Conservation (phyloP, 1,284 basidiomycete species). For the Polyporus tsugae region DNA sequence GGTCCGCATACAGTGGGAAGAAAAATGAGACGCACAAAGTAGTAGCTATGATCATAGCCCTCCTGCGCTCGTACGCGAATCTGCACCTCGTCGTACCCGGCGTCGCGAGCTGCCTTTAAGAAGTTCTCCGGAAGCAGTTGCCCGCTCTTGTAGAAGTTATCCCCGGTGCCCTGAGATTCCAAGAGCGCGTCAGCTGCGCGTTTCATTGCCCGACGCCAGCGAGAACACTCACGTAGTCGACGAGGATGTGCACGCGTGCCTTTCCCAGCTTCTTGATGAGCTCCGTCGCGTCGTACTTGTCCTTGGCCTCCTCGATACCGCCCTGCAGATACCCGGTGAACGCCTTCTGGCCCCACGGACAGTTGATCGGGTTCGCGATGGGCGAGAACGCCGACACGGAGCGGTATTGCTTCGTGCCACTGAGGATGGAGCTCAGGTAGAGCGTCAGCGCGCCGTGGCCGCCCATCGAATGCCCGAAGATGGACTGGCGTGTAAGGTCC, state of each 20-base stretch:
- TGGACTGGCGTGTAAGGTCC: slow-evolving; percentile 78
- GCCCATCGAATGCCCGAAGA: slow-evolving; percentile 92
- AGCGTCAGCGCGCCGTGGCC: slow-evolving; percentile 95
- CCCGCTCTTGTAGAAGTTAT: slow-evolving; percentile 87
- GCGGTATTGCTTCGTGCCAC: slow-evolving; percentile 68
- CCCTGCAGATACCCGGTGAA: slow-evolving; percentile 90
- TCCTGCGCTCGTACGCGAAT: slow-evolving; percentile 86
- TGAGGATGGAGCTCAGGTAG: slow-evolving; percentile 75
- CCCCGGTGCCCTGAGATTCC: slow-evolving; percentile 75
- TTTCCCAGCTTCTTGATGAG: slow-evolving; percentile 70
- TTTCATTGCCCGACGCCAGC: not conserved
- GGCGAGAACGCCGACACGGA: slow-evolving; percentile 96
- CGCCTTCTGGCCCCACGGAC: slow-evolving; percentile 94
- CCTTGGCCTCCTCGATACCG: slow-evolving; percentile 80
- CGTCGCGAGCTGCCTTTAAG: slow-evolving; percentile 75
- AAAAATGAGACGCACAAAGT: slow-evolving; percentile 64
- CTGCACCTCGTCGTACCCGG: slow-evolving; percentile 78
- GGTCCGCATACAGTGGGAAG: too few relatives aligned
- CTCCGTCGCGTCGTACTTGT: slow-evolving; percentile 85
- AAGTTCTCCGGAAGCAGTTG: slow-evolving; percentile 94
- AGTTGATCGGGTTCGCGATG: slow-evolving; percentile 88
- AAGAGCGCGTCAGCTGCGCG: slow-evolving; percentile 9
- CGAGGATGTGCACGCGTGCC: slow-evolving; percentile 79
- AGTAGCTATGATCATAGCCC: slow-evolving; percentile 95
- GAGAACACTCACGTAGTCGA: slow-evolving; percentile 76